Evolutionary conservation across 1,284 basidiomycete species (phyloP).

Genomic region (Ceratobasidium sp.): DNA sequence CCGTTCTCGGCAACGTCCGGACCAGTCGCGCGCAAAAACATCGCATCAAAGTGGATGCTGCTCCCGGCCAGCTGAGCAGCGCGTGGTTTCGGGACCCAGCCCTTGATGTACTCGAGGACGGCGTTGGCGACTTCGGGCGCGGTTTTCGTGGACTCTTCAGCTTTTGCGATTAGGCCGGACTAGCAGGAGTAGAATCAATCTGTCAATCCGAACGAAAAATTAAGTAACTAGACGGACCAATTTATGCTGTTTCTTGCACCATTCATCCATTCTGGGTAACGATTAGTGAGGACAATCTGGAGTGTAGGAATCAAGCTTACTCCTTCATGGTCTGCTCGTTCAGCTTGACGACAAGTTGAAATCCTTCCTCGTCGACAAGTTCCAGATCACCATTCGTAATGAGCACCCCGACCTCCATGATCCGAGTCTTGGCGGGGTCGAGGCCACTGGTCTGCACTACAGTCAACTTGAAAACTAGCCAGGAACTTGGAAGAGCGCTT

Average conservation of each 20-base stretch:
- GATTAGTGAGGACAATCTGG: neutral
- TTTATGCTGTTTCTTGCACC: conserved; percentile 81
- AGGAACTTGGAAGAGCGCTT: neutral
- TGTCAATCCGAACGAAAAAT: neutral
- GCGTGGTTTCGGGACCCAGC: conserved; percentile 73
- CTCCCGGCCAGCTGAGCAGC: conserved; percentile 81
- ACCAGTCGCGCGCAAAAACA: conserved; percentile 80
- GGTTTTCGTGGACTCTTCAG: conserved; percentile 70
- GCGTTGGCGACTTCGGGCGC: conserved; percentile 66
- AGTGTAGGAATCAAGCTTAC: conserved; percentile 57
- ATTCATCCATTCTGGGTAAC: conserved; percentile 73
- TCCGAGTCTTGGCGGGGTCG: conserved; percentile 71
- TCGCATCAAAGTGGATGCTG: conserved; percentile 82
- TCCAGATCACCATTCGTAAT: conserved; percentile 85
- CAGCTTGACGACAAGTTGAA: conserved; percentile 76
- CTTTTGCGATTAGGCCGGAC: conserved; percentile 80
- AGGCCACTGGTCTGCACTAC: conserved; percentile 75
- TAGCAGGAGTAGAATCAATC: conserved; percentile 52
- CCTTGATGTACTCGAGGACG: conserved; percentile 77
- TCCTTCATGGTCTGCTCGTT: conserved; percentile 72
- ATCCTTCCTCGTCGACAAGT: conserved; percentile 75
- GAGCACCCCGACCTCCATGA: conserved; percentile 80
- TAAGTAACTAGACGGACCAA: conserved; percentile 60
- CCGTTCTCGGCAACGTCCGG: conserved; percentile 66
- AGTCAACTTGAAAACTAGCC: neutral